Evolutionary conservation across 2,329 filamentous ascomycete species (phyloP).

Genomic region (Ophiostoma montium): DNA sequence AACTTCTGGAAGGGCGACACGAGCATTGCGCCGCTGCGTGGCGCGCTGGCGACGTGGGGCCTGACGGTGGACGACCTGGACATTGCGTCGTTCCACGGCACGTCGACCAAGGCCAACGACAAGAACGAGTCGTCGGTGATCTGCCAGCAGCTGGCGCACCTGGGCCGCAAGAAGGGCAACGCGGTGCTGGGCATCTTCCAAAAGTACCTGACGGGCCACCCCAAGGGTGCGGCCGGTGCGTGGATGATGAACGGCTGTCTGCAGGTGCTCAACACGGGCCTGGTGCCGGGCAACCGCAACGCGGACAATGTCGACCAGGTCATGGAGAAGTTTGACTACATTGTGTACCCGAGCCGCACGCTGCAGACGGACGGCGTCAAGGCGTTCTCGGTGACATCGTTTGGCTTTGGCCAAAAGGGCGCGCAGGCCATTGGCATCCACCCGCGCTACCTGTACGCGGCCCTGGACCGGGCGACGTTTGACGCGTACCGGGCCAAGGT

Average conservation of each 20-base stretch:
- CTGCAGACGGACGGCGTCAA: constrained; percentile 98
- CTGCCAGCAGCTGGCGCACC: constrained; percentile 87
- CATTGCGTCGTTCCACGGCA: constrained; percentile 97
- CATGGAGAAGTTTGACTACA: constrained; percentile 97
- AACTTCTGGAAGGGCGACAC: constrained; percentile 97
- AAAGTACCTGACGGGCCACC: constrained; percentile 96
- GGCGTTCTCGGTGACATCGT: constrained; percentile 96
- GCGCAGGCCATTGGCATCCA: constrained; percentile 95
- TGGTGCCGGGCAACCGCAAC: constrained; percentile 94
- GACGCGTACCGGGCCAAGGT: constrained; percentile 76
- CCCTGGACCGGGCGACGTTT: constrained; percentile 79
- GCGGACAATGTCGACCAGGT: constrained; percentile 93
- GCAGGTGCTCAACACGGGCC: constrained; percentile 83
- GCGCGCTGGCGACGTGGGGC: constrained; percentile 93
- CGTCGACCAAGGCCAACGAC: constrained; percentile 95
- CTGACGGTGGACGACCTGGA: constrained; percentile 91
- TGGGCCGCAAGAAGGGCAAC: constrained; percentile 93
- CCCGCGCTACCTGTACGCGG: constrained; percentile 87
- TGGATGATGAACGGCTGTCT: constrained; percentile 99
- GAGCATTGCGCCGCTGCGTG: constrained; percentile 85
- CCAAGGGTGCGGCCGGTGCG: constrained; percentile 95
- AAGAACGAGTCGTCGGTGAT: constrained; percentile 99
- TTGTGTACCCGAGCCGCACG: constrained; percentile 87
- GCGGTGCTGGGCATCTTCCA: constrained; percentile 96
- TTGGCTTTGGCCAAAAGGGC: constrained; percentile 98